Base-by-base conservation (phyloP, 768 basidiomycete genomes). In the Pholiota microspora region DNA sequence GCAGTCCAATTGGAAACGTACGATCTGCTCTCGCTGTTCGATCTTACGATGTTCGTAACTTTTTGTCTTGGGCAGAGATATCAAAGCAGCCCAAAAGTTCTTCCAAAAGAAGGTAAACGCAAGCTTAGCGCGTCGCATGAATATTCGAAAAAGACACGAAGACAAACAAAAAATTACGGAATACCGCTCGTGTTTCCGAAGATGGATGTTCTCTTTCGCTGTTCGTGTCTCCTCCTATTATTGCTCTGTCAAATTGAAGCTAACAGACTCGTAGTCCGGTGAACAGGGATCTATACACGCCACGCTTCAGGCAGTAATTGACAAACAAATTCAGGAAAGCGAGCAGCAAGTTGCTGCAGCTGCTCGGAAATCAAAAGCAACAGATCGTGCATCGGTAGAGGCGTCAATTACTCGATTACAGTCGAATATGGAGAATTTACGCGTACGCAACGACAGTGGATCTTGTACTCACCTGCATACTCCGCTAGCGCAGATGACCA, bases 121-220 rank as follows among this genome's bases (percentile, higher is more conserved):
- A 18, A 59, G 51, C 9, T 52, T 59, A 15, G n/a, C 47, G 4
- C 58, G 56, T 21, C 49, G 54, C 7, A 40, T 51, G 3, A 51
- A 51, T 21, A 16, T 21, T 2, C 34, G 55, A 7, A 58, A 58
- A 29, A 61, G 54, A 24, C 44, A 36, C 15, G 56, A 54, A 2
- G 63, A 64, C 32, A 51, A 53, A 9, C 54, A 60, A 6, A 62
- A 59, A 25, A 53, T 62, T 7, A 13, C 4, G 23, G 49, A 49
- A 29, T 51, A 53, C 32, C 49, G 61, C 25, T 40, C 54, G 7
- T 31, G 51, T 10, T 53, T 64, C 18, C 45, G 29, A 24, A 21
- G n/a, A 27, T 64, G 59, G 59, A 45, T 62, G 55, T 21, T 36
- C 2, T 57, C 54, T 36, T 57, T 64, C 18, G 57, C 54, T 34